Conservation (phyloP, 805 yeast genomes). For the Teunomyces lycoperdinae region DNA sequence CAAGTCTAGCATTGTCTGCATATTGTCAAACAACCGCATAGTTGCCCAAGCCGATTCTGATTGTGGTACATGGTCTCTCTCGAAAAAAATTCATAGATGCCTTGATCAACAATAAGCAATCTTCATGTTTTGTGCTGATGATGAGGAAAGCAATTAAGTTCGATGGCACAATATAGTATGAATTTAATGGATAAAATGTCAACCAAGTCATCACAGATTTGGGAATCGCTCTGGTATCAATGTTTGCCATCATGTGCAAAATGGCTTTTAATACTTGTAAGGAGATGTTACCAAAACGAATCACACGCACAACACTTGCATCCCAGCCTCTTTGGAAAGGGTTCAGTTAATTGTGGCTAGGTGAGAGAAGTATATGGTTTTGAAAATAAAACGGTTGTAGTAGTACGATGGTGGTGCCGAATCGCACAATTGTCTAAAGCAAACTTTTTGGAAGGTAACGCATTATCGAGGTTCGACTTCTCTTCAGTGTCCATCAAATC, state of each 20-base stretch:
- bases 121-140: slow-evolving; percentile 14
- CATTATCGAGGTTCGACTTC: slow-evolving; percentile 18
- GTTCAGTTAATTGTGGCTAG: slow-evolving; percentile 26
- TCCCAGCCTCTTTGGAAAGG: slow-evolving; percentile 19
- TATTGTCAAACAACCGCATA: slow-evolving; percentile 3
- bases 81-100: slow-evolving; percentile 13
- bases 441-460: neutral
- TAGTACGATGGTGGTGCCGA: neutral
- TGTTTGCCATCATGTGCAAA: slow-evolving; percentile 15
- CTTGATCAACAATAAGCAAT: slow-evolving; percentile 21
- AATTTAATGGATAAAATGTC: slow-evolving; percentile 20
- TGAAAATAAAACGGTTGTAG: slow-evolving; percentile 11
- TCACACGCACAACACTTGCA: slow-evolving; percentile 13
- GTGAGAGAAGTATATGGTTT: slow-evolving; percentile 24
- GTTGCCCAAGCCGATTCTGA: slow-evolving; percentile 3
- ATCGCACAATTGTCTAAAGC: slow-evolving; percentile 3
- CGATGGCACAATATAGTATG: slow-evolving; percentile 22
- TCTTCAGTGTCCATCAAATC: slow-evolving; percentile 15
- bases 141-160: slow-evolving; percentile 19
- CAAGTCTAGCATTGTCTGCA: slow-evolving; percentile 13
- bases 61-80: neutral
- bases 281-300: slow-evolving; percentile 11
- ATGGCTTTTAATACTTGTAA: slow-evolving; percentile 27
- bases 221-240: slow-evolving; percentile 10
- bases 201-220: slow-evolving; percentile 18